Conservation (phyloP, 768 basidiomycete species). For the Xerocomellus intermedius region DNA sequence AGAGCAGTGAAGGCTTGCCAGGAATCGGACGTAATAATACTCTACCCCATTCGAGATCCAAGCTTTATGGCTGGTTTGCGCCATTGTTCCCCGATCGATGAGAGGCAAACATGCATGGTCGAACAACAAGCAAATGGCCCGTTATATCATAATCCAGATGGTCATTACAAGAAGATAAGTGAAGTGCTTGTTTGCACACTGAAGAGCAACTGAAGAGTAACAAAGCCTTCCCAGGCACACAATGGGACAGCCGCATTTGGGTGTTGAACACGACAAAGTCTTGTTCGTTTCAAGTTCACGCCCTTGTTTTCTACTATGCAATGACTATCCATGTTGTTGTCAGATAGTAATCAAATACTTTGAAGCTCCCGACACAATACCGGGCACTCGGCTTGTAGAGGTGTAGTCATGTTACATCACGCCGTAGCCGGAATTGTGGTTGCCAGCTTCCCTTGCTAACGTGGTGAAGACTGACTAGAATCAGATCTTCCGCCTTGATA, state of each 20-base stretch:
- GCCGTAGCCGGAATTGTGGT: constrained; percentile 56
- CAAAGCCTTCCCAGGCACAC: neutral
- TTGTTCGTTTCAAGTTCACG: neutral
- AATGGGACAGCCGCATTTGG: constrained; percentile 10
- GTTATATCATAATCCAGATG: neutral
- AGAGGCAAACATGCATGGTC: neutral
- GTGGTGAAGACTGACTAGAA: constrained; percentile 74
- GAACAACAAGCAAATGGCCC: constrained; percentile 15
- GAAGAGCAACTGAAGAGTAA: neutral
- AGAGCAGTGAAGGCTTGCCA: neutral
- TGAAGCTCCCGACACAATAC: neutral
- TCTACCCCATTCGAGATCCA: neutral
- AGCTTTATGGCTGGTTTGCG: constrained; percentile 22
- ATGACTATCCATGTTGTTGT: neutral
- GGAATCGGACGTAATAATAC: neutral
- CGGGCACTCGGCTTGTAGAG: neutral
- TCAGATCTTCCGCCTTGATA: constrained; percentile 61
- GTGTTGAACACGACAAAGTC: neutral
- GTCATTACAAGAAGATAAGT: constrained; percentile 6
- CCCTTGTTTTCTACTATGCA: neutral
- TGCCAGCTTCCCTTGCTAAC: constrained; percentile 81
- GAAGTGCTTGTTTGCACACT: neutral
- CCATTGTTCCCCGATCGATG: constrained; percentile 17
- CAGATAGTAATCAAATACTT: neutral
- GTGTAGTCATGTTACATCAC: constrained; percentile 1